phyloP scores from a whole-genome alignment of 2,329 filamentous ascomycete genomes.

The Madurella fahalii region DNA sequence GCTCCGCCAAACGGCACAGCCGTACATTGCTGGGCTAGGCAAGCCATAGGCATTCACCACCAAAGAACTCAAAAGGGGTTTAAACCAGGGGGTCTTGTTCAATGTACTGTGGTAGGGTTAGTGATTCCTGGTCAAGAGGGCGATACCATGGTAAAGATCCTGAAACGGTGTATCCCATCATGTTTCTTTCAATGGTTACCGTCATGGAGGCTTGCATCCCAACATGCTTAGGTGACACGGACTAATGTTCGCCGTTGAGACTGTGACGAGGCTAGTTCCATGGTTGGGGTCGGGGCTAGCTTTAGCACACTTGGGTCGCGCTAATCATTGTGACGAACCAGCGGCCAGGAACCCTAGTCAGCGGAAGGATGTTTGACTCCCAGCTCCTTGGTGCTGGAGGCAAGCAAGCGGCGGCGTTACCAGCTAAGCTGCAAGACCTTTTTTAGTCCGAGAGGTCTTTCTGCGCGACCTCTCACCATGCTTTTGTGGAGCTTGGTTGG shows the following conservation, averaged over 20 bases:
- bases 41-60: no score
- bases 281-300: conserved; percentile 7
- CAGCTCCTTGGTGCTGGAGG: conserved; percentile 7
- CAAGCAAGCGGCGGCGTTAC: background rate
- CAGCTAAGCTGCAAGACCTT: background rate
- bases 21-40: background rate
- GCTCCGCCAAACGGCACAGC: background rate
- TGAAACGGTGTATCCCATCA: no score
- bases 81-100: no score
- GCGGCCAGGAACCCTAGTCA: background rate
- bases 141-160: no score
- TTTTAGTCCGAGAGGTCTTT: background rate
- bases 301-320: background rate
- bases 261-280: background rate
- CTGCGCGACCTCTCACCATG: background rate
- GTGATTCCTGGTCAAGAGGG: no score
- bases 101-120: no score
- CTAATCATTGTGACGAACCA: conserved; percentile 9
- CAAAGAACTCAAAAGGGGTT: no score
- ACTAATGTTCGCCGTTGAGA: background rate
- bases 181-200: no score
- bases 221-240: no score
- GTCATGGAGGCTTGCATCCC: no score
- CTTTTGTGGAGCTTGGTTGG: no score
- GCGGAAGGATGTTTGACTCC: background rate